Conservation (phyloP, 2,329 filamentous ascomycete species). For the Pyrenophora graminea region DNA sequence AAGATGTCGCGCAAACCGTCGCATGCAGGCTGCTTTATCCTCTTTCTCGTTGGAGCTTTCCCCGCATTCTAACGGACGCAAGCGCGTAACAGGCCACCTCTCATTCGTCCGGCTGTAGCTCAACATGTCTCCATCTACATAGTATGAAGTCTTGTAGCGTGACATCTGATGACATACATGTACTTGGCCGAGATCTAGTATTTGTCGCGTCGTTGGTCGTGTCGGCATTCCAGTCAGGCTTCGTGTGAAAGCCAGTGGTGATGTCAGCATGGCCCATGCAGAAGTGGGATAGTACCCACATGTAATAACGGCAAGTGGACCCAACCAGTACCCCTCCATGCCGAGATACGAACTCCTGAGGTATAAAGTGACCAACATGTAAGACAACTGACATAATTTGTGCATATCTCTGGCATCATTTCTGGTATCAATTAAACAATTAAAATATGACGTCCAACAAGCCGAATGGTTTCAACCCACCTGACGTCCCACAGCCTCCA, state of each 20-base stretch:
- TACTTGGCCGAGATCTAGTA: slow-evolving; percentile 4
- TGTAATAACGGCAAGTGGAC: slow-evolving; percentile 1
- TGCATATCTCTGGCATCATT: not conserved
- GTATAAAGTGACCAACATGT: too few relatives aligned
- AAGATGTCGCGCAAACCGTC: slow-evolving; percentile 3
- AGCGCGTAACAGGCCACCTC: slow-evolving; percentile 4
- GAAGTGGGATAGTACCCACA: slow-evolving; percentile 3
- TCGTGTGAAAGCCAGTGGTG: slow-evolving; percentile 3
- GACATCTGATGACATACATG: not conserved
- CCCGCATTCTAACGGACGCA: slow-evolving; percentile 27
- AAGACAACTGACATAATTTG: too few relatives aligned
- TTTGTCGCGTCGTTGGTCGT: slow-evolving; percentile 1
- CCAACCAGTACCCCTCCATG: slow-evolving; percentile 5
- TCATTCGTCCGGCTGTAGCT: slow-evolving; percentile 11
- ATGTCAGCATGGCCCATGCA: slow-evolving; percentile 9
- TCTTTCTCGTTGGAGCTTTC: slow-evolving; percentile 22
- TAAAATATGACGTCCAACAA: slow-evolving; percentile 19
- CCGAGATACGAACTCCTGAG: not conserved
- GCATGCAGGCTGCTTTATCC: slow-evolving; percentile 12
- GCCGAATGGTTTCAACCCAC: slow-evolving; percentile 38
- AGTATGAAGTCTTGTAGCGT: too few relatives aligned
- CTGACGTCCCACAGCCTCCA: slow-evolving; percentile 30
- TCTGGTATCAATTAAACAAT: too few relatives aligned
- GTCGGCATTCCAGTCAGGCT: not conserved
- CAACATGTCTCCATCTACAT: not conserved